Percentiles rank a stretch among this genome's conserved stretches.
Conservation (phyloP, 2,329 filamentous ascomycete genomes). For the Alternaria sp. region DNA sequence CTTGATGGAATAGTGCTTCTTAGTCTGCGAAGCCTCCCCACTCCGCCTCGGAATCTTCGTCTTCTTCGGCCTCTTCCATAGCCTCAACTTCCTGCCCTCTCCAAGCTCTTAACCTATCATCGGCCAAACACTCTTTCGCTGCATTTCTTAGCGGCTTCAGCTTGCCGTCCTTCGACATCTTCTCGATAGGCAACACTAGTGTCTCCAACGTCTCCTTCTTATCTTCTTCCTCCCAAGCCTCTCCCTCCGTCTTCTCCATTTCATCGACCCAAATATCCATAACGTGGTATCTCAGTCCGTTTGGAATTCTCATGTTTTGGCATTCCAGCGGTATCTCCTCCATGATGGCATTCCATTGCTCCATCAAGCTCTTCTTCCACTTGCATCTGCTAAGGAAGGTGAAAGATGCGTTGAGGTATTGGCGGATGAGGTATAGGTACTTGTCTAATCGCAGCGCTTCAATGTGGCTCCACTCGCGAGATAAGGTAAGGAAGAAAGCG, state of each 20-base stretch:
- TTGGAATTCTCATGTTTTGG: slow-evolving; percentile 69
- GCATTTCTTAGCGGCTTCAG: slow-evolving; percentile 76
- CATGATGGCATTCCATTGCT: slow-evolving; percentile 59
- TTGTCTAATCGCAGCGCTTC: slow-evolving; percentile 77
- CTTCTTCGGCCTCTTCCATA: slow-evolving; percentile 53
- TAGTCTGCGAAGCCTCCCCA: slow-evolving; percentile 76
- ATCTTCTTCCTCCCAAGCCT: slow-evolving; percentile 52
- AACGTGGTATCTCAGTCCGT: slow-evolving; percentile 85
- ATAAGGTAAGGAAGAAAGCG: slow-evolving; percentile 63
- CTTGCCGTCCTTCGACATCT: slow-evolving; percentile 64
- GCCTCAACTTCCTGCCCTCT: slow-evolving; percentile 50
- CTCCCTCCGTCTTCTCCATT: slow-evolving; percentile 71
- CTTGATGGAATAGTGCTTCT: slow-evolving; percentile 40
- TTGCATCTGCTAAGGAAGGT: slow-evolving; percentile 55
- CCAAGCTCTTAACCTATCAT: slow-evolving; percentile 77
- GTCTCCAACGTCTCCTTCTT: slow-evolving; percentile 53
- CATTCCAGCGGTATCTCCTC: slow-evolving; percentile 56
- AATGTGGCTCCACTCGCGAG: slow-evolving; percentile 61
- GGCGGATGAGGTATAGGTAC: slow-evolving; percentile 83
- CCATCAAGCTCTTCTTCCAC: slow-evolving; percentile 53
- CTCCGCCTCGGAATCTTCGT: slow-evolving; percentile 61
- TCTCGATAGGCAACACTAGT: slow-evolving; percentile 65
- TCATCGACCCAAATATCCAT: slow-evolving; percentile 94
- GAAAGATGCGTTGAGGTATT: slow-evolving; percentile 78
- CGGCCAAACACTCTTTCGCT: slow-evolving; percentile 73